A percentile compares a stretch with the other conserved stretches of the same genome.
phyloP scores from a whole-genome alignment of 2,329 filamentous ascomycete species.

The Nemania sp. region DNA sequence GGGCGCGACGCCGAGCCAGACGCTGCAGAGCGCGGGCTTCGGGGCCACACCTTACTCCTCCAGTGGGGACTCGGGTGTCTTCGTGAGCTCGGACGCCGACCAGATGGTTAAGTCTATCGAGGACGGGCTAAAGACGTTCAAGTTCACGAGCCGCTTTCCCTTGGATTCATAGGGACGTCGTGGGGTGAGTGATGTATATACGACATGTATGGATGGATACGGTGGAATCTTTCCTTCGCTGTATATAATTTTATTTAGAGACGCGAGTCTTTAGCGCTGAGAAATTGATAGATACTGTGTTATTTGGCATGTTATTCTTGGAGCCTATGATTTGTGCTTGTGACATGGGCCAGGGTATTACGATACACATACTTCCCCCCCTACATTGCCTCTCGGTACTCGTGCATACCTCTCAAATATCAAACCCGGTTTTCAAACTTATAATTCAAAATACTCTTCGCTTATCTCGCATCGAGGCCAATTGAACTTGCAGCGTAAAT shows the following conservation, averaged over 20 bases:
- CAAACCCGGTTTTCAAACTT: too few species aligned
- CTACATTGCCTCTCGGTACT: too few species aligned
- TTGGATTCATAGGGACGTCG: conserved; percentile 56
- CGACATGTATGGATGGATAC: not conserved
- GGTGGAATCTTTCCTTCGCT: not conserved
- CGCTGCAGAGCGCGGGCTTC: conserved; percentile 60
- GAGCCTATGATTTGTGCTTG: not conserved
- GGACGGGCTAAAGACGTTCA: conserved; percentile 72
- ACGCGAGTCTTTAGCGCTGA: conserved; percentile 26
- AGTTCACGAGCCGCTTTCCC: conserved; percentile 74
- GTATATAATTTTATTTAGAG: not conserved
- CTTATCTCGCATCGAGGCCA: too few species aligned
- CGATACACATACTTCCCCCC: too few species aligned
- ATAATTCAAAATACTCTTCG: too few species aligned
- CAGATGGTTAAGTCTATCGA: conserved; percentile 61
- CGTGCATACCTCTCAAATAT: too few species aligned
- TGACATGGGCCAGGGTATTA: too few species aligned
- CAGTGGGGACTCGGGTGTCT: conserved; percentile 55
- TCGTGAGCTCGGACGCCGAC: conserved; percentile 51
- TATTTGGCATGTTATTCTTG: not conserved
- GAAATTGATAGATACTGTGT: not conserved
- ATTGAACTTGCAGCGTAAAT: too few species aligned
- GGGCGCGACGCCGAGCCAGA: conserved; percentile 40
- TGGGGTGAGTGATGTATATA: not conserved
- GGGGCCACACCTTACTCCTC: too few species aligned